Percentiles rank a stretch among this genome's conserved stretches.
These are phyloP conservation scores for Crithidia sp. DNA, from an alignment of 208 protist genomes.

Conservation along the genomic window DNA sequence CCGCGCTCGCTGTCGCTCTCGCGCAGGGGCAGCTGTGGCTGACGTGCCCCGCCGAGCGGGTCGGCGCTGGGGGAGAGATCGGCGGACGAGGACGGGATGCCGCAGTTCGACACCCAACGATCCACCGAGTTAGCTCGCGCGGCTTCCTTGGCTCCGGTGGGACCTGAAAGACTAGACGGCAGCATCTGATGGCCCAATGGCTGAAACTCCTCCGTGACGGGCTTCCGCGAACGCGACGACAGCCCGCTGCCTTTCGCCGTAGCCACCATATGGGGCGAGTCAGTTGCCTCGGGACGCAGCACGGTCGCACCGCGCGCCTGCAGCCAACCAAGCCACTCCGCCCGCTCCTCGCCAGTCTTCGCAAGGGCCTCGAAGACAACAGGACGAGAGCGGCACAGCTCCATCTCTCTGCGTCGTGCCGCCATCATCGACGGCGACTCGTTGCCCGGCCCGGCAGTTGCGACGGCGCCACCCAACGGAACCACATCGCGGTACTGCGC, in stretches of 20 bases:
- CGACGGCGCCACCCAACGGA: slow-evolving; percentile 8
- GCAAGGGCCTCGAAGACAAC: slow-evolving; percentile 28
- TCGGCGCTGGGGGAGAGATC: slow-evolving; percentile 5
- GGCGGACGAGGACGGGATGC: background rate
- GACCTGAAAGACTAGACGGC: background rate
- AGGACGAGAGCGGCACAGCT: slow-evolving; percentile 13
- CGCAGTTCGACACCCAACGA: slow-evolving; percentile 9
- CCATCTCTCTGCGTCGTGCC: slow-evolving; percentile 17
- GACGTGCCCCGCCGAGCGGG: background rate
- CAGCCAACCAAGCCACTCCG: slow-evolving; percentile 27
- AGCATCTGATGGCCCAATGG: slow-evolving; percentile 5
- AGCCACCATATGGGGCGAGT: background rate
- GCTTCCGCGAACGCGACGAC: background rate
- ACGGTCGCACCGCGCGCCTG: slow-evolving; percentile 4
- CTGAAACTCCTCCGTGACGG: background rate
- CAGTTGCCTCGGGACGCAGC: slow-evolving; percentile 1
- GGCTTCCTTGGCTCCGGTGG: background rate
- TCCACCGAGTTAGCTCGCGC: slow-evolving; percentile 1
- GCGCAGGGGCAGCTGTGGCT: slow-evolving; percentile 23
- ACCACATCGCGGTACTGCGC: slow-evolving; percentile 11
- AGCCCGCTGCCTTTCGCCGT: background rate
- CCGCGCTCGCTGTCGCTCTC: slow-evolving; percentile 21
- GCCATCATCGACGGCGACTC: slow-evolving; percentile 7
- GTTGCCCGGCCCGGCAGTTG: background rate
- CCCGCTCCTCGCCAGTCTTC: slow-evolving; percentile 18